Conservation (phyloP, 2,329 filamentous ascomycete genomes). For the Aspergillus amoenus region DNA sequence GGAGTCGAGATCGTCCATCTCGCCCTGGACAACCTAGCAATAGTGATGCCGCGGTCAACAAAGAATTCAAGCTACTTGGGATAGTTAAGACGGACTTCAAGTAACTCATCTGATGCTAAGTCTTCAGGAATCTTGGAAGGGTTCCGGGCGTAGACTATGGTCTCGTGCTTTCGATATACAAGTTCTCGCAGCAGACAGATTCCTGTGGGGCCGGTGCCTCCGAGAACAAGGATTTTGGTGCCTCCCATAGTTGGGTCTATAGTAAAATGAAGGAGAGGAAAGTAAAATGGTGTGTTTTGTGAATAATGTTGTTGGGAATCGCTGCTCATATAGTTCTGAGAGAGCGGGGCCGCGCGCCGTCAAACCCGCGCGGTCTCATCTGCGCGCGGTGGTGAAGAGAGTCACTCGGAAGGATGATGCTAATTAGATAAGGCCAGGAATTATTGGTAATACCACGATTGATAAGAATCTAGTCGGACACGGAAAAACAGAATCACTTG, state of each 20-base stretch:
- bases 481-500: no score
- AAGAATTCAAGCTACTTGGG: no score
- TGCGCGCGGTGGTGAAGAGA: neutral
- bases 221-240: conserved; percentile 5
- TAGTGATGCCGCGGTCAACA: neutral
- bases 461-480: no score
- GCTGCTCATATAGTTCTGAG: neutral
- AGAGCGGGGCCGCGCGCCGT: neutral
- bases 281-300: neutral
- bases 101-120: neutral
- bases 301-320: neutral
- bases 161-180: neutral
- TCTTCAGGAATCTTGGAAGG: conserved; percentile 4
- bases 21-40: conserved; percentile 2
- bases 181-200: conserved; percentile 7
- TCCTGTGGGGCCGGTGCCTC: conserved; percentile 2
- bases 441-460: no score
- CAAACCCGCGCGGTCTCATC: neutral
- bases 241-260: neutral
- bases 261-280: neutral
- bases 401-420: neutral
- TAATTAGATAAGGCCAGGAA: neutral
- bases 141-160: conserved; percentile 2
- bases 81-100: neutral
- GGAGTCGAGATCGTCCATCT: neutral